These are phyloP conservation scores for Fusarium continuum DNA, from an alignment of 2,329 filamentous ascomycete species.

Conservation along the genomic window DNA sequence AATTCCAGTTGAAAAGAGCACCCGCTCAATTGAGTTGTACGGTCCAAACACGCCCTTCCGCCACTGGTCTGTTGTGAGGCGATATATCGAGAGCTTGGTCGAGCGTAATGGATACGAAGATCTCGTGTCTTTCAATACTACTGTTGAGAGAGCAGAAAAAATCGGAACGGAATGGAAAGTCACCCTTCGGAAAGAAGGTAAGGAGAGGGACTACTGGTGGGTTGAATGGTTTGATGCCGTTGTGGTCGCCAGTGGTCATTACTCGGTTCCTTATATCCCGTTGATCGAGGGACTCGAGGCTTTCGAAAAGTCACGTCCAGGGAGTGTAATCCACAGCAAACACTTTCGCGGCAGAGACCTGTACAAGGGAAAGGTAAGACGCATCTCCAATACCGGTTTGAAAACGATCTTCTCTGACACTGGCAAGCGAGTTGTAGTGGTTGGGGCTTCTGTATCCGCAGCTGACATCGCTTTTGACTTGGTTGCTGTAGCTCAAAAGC, in stretches of 20 bases:
- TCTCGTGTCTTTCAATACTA: constrained; percentile 65
- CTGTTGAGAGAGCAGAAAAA: constrained; percentile 67
- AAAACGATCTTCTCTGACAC: fast-evolving
- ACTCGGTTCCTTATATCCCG: constrained; percentile 66
- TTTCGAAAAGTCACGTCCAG: constrained; percentile 56
- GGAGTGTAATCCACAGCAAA: constrained; percentile 65
- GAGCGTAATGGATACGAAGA: constrained; percentile 62
- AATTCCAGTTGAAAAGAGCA: constrained; percentile 53
- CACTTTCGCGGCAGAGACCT: constrained; percentile 58
- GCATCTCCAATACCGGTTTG: fast-evolving
- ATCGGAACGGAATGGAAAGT: constrained; percentile 60
- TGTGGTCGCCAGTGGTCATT: constrained; percentile 69
- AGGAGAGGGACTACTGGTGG: constrained; percentile 67
- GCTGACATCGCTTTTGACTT: constrained; percentile 69
- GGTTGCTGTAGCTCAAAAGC: constrained; percentile 54
- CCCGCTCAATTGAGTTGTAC: constrained; percentile 52
- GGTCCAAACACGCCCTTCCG: constrained; percentile 69
- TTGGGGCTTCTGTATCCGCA: constrained; percentile 72
- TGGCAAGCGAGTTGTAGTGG: constrained; percentile 64
- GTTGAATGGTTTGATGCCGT: constrained; percentile 69
- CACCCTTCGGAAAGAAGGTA: constrained; percentile 53
- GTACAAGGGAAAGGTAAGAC: constrained; percentile 56
- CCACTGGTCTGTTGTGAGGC: constrained; percentile 65
- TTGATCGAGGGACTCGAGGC: constrained; percentile 58
- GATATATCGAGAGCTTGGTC: constrained; percentile 63